Conservation (phyloP, 2,329 filamentous ascomycete species). For the Didymella pomorum region DNA sequence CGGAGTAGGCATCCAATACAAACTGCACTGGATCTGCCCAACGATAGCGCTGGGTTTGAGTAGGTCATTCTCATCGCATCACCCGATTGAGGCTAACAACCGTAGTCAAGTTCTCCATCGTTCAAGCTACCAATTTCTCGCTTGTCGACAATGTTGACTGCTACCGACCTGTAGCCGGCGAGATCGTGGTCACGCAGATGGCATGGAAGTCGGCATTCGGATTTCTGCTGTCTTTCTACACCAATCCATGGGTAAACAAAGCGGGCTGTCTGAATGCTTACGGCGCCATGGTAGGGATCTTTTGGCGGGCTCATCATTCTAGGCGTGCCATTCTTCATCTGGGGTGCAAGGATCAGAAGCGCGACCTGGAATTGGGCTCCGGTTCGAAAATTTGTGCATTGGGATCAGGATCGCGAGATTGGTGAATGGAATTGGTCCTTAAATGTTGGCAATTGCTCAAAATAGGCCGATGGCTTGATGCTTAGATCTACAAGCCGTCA, state of each 20-base stretch:
- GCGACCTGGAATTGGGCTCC: neutral
- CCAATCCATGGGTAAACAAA: neutral
- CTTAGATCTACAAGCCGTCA: no score
- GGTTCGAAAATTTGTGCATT: neutral
- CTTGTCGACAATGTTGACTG: conserved; percentile 66
- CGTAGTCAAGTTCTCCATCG: neutral
- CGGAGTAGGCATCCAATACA: neutral
- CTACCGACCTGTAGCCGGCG: conserved; percentile 66
- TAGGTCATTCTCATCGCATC: neutral
- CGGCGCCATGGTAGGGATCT: neutral
- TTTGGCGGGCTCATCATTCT: neutral
- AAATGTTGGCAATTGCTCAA: no score
- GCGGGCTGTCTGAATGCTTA: neutral
- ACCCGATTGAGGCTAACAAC: neutral
- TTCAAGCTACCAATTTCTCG: conserved; percentile 35
- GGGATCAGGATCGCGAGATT: neutral
- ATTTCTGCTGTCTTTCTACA: neutral
- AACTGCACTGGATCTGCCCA: neutral
- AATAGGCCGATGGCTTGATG: no score
- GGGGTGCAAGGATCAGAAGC: neutral
- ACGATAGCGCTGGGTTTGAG: neutral
- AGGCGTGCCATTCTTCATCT: neutral
- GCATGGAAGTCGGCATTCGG: conserved; percentile 62
- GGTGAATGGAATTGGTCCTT: neutral
- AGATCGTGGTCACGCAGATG: conserved; percentile 62